phyloP scores from a whole-genome alignment of 1,139 yeast species.

The Taphrina confusa region DNA sequence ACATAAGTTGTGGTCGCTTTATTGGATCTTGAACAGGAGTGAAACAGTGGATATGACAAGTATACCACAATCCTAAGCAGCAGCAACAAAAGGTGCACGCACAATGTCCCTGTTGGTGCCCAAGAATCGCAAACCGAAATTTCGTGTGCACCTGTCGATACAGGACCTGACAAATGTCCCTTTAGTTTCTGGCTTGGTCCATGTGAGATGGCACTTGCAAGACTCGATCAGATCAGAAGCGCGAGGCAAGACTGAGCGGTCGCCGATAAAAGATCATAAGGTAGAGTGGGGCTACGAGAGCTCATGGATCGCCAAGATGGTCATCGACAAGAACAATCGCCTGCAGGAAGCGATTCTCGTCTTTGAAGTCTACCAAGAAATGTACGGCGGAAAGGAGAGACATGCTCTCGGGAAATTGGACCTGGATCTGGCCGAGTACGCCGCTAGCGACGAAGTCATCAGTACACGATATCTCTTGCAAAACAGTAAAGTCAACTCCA shows the following conservation, averaged over 20 bases:
- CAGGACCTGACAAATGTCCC: slow-evolving; percentile 80
- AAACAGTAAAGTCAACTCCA: slow-evolving; percentile 79
- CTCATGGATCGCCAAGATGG: slow-evolving; percentile 50
- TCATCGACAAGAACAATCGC: slow-evolving; percentile 47
- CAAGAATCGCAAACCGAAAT: slow-evolving; percentile 50
- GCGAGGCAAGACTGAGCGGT: slow-evolving; percentile 53
- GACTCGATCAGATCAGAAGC: slow-evolving; percentile 52
- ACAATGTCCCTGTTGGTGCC: slow-evolving; percentile 32
- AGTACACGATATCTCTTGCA: slow-evolving; percentile 68
- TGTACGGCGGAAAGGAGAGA: slow-evolving; percentile 44
- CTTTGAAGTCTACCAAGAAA: slow-evolving; percentile 48
- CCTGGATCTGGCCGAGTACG: slow-evolving; percentile 72
- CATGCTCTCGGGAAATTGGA: slow-evolving; percentile 64
- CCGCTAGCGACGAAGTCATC: slow-evolving; percentile 51
- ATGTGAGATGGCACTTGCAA: slow-evolving; percentile 59
- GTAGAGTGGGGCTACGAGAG: slow-evolving; percentile 54
- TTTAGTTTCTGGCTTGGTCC: slow-evolving; percentile 69
- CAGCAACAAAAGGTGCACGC: neutral
- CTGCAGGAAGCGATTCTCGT: slow-evolving; percentile 43
- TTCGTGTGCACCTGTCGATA: slow-evolving; percentile 60
- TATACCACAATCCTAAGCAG: neutral
- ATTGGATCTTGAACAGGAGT: too few relatives aligned
- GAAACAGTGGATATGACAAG: neutral
- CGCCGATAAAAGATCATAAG: slow-evolving; percentile 54
- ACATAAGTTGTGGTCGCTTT: too few relatives aligned